These are phyloP conservation scores for Chloris gayana DNA, from an alignment of 176 grass and related monocot genomes.

Conservation along the genomic window DNA sequence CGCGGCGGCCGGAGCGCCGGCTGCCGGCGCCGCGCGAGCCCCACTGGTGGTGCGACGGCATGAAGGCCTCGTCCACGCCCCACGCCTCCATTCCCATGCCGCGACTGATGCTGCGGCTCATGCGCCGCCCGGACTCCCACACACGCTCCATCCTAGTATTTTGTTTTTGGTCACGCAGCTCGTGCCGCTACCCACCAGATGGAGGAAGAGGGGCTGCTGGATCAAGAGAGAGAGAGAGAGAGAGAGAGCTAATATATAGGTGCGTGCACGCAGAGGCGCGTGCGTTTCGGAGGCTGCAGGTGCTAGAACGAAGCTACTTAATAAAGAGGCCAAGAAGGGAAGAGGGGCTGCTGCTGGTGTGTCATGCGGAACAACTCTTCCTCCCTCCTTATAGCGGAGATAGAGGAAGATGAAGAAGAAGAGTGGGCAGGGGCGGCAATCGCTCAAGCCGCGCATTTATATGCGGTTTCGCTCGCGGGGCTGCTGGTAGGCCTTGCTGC, in stretches of 20 bases:
- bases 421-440: no score
- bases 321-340: no score
- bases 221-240: not conserved
- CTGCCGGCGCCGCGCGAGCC: conserved; percentile 12
- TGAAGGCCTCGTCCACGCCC: conserved; percentile 87
- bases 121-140: conserved; percentile 76
- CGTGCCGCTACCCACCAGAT: not conserved
- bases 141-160: conserved; percentile 61
- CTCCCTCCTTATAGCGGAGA: not conserved
- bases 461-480: no score
- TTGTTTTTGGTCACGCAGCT: not conserved
- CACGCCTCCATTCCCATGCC: conserved; percentile 83
- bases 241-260: not conserved
- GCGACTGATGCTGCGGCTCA: conserved; percentile 72
- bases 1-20: not conserved
- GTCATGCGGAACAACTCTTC: not conserved
- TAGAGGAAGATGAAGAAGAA: no score
- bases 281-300: no score
- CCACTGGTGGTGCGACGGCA: conserved; percentile 9
- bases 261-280: not conserved
- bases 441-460: no score
- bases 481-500: no score
- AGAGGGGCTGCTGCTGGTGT: not conserved
- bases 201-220: no score
- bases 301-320: no score